A percentile compares a stretch with the other conserved stretches of the same genome.
These are phyloP conservation scores for Eucalyptus urophylla DNA, from an alignment of 345 rosid genomes.

Conservation along the genomic window DNA sequence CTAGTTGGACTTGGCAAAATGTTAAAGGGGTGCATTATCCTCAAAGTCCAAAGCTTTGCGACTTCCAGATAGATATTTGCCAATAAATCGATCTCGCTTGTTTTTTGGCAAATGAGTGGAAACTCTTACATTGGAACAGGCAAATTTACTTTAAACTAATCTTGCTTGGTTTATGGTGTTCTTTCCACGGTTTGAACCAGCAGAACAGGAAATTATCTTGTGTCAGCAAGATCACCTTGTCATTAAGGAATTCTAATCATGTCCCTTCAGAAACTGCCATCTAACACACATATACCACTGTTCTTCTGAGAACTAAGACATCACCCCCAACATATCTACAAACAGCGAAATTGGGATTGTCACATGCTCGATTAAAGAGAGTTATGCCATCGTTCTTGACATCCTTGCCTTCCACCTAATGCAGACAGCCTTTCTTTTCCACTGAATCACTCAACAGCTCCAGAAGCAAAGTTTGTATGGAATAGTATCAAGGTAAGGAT, in stretches of 20 bases:
- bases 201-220: not conserved
- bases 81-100: not conserved
- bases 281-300: not conserved
- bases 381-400: not conserved
- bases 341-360: not conserved
- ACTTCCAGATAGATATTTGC: not conserved
- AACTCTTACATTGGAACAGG: not conserved
- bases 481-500: not conserved
- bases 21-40: not conserved
- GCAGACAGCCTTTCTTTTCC: not conserved
- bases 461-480: not conserved
- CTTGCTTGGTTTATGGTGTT: not conserved
- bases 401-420: not conserved
- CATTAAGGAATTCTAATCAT: not conserved
- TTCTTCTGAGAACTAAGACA: not conserved
- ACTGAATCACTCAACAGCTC: not conserved
- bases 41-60: not conserved
- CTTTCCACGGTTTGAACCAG: not conserved
- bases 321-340: not conserved
- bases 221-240: not conserved
- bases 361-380: not conserved
- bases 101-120: not conserved
- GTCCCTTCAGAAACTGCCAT: not conserved
- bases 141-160: not conserved
- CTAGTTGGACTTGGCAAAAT: not conserved